These are phyloP conservation scores for Phytopythium ostracodes DNA, from an alignment of 352 stramenopile genomes.

Conservation along the genomic window DNA sequence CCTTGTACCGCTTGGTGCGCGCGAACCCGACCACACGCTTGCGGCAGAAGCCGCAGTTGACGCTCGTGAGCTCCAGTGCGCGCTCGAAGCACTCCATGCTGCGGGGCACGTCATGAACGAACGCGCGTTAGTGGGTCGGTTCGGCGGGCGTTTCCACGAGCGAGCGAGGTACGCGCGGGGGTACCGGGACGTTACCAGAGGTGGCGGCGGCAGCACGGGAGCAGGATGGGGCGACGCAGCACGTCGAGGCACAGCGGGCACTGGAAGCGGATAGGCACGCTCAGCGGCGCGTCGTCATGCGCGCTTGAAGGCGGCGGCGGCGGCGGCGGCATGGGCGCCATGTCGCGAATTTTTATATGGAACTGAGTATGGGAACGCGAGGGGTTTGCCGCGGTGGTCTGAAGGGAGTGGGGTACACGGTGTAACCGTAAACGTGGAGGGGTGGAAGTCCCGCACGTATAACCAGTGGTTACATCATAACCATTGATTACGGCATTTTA, in stretches of 20 bases:
- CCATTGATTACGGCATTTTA: not conserved
- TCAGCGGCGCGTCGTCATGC: conserved; percentile 9
- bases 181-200: conserved; percentile 71
- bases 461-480: not conserved
- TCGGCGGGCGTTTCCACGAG: not conserved
- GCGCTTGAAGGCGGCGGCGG: not conserved
- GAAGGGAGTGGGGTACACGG: no score
- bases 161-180: not conserved
- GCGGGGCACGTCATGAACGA: no score
- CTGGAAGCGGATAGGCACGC: conserved; percentile 61
- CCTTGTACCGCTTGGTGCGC: conserved; percentile 68
- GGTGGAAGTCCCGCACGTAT: not conserved
- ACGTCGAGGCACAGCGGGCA: conserved; percentile 80
- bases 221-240: conserved; percentile 51
- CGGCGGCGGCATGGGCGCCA: not conserved
- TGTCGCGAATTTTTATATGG: not conserved
- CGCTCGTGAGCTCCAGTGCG: conserved; percentile 64
- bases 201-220: conserved; percentile 69
- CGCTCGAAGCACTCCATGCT: conserved; percentile 73
- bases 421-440: not conserved
- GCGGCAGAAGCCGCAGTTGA: conserved; percentile 78
- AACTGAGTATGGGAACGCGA: not conserved
- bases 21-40: conserved; percentile 73
- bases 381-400: not conserved
- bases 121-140: not conserved